Evolutionary conservation across 2,329 filamentous ascomycete genomes (phyloP).

Genomic region (Aplosporella prunicola): DNA sequence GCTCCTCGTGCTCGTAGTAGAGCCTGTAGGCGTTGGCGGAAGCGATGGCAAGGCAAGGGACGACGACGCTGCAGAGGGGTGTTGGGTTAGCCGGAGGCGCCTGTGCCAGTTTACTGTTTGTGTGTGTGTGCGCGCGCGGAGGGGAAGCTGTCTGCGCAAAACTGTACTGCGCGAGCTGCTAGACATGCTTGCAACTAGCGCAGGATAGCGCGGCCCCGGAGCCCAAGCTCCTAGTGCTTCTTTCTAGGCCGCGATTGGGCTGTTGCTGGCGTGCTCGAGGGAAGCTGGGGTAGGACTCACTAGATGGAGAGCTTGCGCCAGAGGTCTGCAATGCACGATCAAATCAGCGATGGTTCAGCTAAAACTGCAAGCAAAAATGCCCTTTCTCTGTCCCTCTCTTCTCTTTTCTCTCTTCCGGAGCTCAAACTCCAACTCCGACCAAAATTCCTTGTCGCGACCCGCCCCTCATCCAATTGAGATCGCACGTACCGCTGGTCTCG

Average conservation of each 20-base stretch:
- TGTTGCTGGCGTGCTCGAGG: background rate
- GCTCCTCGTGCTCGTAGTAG: slow-evolving; percentile 96
- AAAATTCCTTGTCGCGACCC: too few relatives aligned
- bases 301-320: slow-evolving; percentile 96
- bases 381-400: background rate
- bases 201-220: too few relatives aligned
- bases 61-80: slow-evolving; percentile 52
- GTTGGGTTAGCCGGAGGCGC: background rate
- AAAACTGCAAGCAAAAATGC: background rate
- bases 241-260: too few relatives aligned
- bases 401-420: slow-evolving; percentile 20
- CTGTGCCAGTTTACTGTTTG: too few relatives aligned
- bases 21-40: slow-evolving; percentile 77
- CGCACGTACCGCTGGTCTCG: slow-evolving; percentile 63
- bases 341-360: background rate
- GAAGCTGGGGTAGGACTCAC: slow-evolving; percentile 49
- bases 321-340: slow-evolving; percentile 51
- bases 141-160: too few relatives aligned
- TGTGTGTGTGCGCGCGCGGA: too few relatives aligned
- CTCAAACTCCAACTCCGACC: too few relatives aligned
- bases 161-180: too few relatives aligned
- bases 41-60: slow-evolving; percentile 63
- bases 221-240: too few relatives aligned
- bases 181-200: too few relatives aligned
- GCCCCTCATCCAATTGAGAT: slow-evolving; percentile 23